Evolutionary conservation across 1,284 basidiomycete species (phyloP).

Genomic region (Irpex rosettiformis): DNA sequence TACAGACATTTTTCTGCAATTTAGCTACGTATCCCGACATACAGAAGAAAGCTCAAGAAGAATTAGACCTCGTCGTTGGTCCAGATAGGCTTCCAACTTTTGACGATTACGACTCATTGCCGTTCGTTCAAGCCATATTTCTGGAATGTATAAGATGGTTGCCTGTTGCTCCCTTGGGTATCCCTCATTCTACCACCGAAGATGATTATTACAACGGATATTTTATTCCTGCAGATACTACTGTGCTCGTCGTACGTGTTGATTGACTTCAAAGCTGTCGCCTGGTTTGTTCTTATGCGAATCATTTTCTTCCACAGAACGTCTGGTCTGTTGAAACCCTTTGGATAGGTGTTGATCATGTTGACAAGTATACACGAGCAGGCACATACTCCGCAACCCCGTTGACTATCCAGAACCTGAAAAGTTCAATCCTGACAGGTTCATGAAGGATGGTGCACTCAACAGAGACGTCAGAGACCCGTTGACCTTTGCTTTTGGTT

Average conservation of each 20-base stretch:
- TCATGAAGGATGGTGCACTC: neutral
- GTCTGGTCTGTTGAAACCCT: neutral
- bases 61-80: conserved; percentile 3
- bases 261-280: neutral
- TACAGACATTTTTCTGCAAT: conserved; percentile 4
- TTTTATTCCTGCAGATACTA: conserved; percentile 21
- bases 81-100: conserved; percentile 2
- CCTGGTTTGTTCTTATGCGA: neutral
- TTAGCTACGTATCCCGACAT: conserved; percentile 4
- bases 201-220: conserved; percentile 24
- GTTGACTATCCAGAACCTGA: conserved; percentile 3
- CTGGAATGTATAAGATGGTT: conserved; percentile 4
- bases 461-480: neutral
- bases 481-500: neutral
- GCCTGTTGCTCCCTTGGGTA: neutral
- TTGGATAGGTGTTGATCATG: neutral
- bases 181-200: conserved; percentile 11
- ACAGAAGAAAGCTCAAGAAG: conserved; percentile 5
- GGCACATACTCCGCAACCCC: conserved; percentile 4
- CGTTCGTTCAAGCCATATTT: neutral
- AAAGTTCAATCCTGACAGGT: conserved; percentile 3
- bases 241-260: conserved; percentile 1
- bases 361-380: neutral
- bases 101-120: conserved; percentile 5
- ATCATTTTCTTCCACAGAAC: neutral